Base-by-base conservation (phyloP, 2,329 filamentous ascomycete species). In the Microcyclospora pomicola region DNA sequence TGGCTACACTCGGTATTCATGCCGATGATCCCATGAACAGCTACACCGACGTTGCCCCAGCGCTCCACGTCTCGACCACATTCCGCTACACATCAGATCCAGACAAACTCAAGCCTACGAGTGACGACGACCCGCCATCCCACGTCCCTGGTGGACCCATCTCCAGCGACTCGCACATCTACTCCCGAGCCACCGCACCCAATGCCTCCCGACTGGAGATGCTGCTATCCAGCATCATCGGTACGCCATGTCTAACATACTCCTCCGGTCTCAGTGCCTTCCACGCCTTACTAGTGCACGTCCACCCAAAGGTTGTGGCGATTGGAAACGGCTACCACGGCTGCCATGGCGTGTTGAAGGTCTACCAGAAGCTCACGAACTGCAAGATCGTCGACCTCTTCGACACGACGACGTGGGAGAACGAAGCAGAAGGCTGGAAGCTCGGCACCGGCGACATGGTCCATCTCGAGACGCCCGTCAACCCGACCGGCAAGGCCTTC, bases 291-390 rank as follows among this genome's bases (percentile, higher is more conserved):
- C 71, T 96, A 2, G 77, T 87, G n/a, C 76, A 77, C 53, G 64
- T 93, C 7, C 86, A 92, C 58, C 91, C 91, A 1, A 76, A 76
- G 49, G 77, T 80, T 41, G 75, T 96, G 39, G 80, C 85, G 48
- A 85, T 96, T 47, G 78, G 78, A 29, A 77, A 72, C 12, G 87
- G 86, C 31, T 98, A 96, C 63, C 91, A 96, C 64, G 91, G 91
- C 50, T 93, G 84, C 61, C 85, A 94, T 59, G 85, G 83, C 43
- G 82, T 94, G 24, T 73, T 95, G 50, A 62, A 62, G 27, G 63
- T 96, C 38, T 69, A 92, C 47, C 62, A 71, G 42, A 82, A 84
- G 45, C 73, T 95, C 35, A 84, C 79, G 16, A 80, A 81, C 0
- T 72, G 93, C 16, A 62, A 79, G 55, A 72, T 80, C 47, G 68